A percentile compares a stretch with the other conserved stretches of the same genome.
Conservation (phyloP, 2,329 filamentous ascomycete species). For the Basipetospora chlamydospora region DNA sequence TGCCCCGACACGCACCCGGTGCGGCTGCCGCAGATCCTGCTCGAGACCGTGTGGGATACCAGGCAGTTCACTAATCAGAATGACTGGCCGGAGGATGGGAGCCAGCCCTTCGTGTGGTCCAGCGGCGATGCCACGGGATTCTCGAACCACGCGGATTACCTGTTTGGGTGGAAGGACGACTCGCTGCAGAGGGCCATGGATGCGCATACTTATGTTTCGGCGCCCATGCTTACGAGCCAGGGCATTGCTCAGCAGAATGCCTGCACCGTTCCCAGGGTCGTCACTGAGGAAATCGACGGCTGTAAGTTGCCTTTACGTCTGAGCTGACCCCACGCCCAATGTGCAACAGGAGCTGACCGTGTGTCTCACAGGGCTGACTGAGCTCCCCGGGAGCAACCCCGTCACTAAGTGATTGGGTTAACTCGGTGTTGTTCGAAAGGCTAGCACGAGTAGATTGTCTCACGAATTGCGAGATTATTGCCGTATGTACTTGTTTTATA, state of each 20-base stretch:
- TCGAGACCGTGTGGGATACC: conserved; percentile 8
- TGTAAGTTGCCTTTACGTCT: conserved; percentile 13
- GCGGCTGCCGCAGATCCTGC: conserved; percentile 7
- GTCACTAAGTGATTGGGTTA: background rate
- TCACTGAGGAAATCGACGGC: conserved; percentile 32
- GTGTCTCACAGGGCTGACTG: background rate
- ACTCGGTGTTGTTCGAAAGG: too few species aligned
- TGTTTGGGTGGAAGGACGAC: conserved; percentile 20
- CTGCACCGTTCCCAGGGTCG: conserved; percentile 21
- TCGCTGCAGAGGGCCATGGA: conserved; percentile 17
- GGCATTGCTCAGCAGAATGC: conserved; percentile 5
- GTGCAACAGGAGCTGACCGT: background rate
- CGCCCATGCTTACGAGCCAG: conserved; percentile 5
- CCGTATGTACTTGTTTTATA: too few species aligned
- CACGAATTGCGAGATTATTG: too few species aligned
- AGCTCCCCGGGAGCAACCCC: background rate
- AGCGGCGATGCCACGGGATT: conserved; percentile 10
- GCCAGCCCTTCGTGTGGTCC: conserved; percentile 9
- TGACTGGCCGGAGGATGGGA: conserved; percentile 7
- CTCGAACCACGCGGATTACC: conserved; percentile 19
- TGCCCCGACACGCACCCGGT: conserved; percentile 8
- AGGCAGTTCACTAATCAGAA: conserved; percentile 5
- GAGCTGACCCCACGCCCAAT: background rate
- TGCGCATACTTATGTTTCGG: conserved; percentile 20
- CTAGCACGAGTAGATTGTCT: too few species aligned